Base-by-base conservation (phyloP, 1,139 yeast species). In the Saccharomyces pastorianus region DNA sequence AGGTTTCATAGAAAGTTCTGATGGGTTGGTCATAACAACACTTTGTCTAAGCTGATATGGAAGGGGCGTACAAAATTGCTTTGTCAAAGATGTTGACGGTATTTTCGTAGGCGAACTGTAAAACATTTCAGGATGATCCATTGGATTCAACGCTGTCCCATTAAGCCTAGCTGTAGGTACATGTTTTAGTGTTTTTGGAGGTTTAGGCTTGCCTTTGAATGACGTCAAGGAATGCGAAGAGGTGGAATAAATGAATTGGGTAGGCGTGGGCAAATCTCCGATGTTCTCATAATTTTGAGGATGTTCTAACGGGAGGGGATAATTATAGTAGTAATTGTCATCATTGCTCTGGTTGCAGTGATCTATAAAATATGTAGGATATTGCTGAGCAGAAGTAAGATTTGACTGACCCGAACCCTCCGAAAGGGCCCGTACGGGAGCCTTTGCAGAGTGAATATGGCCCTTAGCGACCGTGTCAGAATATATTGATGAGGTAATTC, bases 1-100 rank as follows among this genome's bases (percentile, higher is more conserved):
- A 57, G 82, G 76, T 53, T 73, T 78, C 58, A 78, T 77, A 5
- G 62, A 76, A 57, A 85, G 80, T 55, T 82, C 87, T 3, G 82
- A 83, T 1, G 91, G 89, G 62, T 85, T 82, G 59, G 83, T 76
- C 89, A 85, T 84, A 23, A 82, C 88, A 50, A 85, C 84, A 38
- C 89, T 83, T 46, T 84, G 78, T 67, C 90, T 76, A 47, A 77
- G 65, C 57, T 75, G 79, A 58, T 75, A 76, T 14, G 82, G 79
- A 9, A 53, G 38, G n/a, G 49, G 52, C 46, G 59, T 52, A 53
- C 54, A 59, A 60, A 32, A 55, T 59, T 46, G 60, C 64, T 44
- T 61, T 61, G 17, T 41, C 51, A 55, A 48, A 51, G 59, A 34
- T 51, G 20, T 28, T 53, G 46, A 56, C 48, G 20, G 49, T 51